These are phyloP conservation scores for Ramichloridium luteum DNA, from an alignment of 2,329 filamentous ascomycete species.

Conservation along the genomic window DNA sequence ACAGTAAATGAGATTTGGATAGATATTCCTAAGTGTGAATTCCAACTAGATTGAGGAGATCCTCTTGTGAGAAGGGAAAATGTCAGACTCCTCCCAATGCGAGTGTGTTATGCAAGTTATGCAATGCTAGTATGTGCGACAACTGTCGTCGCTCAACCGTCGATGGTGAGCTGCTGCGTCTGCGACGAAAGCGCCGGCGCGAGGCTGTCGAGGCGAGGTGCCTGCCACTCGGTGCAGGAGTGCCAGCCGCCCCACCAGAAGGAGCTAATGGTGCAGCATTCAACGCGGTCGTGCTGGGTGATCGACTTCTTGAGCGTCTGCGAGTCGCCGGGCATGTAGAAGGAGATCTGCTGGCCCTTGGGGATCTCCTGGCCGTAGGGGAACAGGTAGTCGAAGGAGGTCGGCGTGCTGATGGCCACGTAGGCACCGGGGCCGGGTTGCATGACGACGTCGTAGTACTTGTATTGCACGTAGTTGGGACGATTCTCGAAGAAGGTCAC, in stretches of 20 bases:
- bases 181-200: neutral
- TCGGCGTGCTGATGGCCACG: neutral
- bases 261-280: constrained; percentile 1
- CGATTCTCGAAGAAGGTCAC: neutral
- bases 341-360: neutral
- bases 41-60: too few relatives aligned
- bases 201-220: neutral
- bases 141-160: too few relatives aligned
- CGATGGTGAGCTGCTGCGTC: too few relatives aligned
- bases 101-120: too few relatives aligned
- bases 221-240: constrained; percentile 1
- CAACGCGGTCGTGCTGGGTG: neutral
- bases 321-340: neutral
- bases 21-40: too few relatives aligned
- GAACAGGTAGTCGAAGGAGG: neutral
- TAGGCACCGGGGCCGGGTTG: neutral
- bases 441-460: constrained; percentile 1
- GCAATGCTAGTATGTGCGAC: too few relatives aligned
- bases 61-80: too few relatives aligned
- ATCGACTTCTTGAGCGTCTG: neutral
- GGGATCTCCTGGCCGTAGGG: neutral
- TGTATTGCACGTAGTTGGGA: constrained; percentile 1
- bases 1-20: too few relatives aligned
- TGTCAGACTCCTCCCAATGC: too few relatives aligned
- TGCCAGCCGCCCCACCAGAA: too few relatives aligned